A percentile compares a stretch with the other conserved stretches of the same genome.
Evolutionary conservation across 2,329 filamentous ascomycete genomes (phyloP).

Genomic region (Alternaria hordeiaustralica): DNA sequence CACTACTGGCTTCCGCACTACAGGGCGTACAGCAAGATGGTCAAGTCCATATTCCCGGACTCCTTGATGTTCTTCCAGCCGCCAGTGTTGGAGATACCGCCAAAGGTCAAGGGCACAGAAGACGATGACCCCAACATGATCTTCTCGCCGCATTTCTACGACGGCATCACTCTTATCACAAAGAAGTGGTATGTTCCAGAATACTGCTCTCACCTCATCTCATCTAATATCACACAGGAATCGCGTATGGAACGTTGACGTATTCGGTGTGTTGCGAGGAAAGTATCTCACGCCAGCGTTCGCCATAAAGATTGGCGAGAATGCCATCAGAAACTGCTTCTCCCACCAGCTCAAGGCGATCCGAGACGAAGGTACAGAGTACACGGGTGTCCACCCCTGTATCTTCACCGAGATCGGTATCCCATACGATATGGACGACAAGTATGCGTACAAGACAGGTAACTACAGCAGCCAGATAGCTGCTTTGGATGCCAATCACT

Average conservation of each 20-base stretch:
- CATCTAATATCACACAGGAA: slow-evolving; percentile 62
- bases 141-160: slow-evolving; percentile 95
- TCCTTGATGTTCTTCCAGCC: slow-evolving; percentile 91
- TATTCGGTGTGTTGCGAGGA: slow-evolving; percentile 88
- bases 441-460: slow-evolving; percentile 92
- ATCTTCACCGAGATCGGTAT: slow-evolving; percentile 96
- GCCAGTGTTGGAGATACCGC: slow-evolving; percentile 89
- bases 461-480: slow-evolving; percentile 92
- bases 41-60: slow-evolving; percentile 77
- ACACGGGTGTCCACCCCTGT: slow-evolving; percentile 87
- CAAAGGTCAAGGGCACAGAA: slow-evolving; percentile 80
- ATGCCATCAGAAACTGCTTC: slow-evolving; percentile 92
- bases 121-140: slow-evolving; percentile 92
- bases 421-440: slow-evolving; percentile 98
- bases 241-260: slow-evolving; percentile 94
- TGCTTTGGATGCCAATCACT: slow-evolving; percentile 96
- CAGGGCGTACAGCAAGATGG: slow-evolving; percentile 74
- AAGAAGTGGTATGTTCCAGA: slow-evolving; percentile 76
- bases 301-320: slow-evolving; percentile 90
- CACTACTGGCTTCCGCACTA: slow-evolving; percentile 90
- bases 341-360: slow-evolving; percentile 85
- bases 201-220: too few species aligned
- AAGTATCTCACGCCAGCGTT: slow-evolving; percentile 88
- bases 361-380: slow-evolving; percentile 82
- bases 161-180: slow-evolving; percentile 93